Base-by-base conservation (phyloP, 495 filamentous ascomycete species). In the Penicillium bovifimosum region DNA sequence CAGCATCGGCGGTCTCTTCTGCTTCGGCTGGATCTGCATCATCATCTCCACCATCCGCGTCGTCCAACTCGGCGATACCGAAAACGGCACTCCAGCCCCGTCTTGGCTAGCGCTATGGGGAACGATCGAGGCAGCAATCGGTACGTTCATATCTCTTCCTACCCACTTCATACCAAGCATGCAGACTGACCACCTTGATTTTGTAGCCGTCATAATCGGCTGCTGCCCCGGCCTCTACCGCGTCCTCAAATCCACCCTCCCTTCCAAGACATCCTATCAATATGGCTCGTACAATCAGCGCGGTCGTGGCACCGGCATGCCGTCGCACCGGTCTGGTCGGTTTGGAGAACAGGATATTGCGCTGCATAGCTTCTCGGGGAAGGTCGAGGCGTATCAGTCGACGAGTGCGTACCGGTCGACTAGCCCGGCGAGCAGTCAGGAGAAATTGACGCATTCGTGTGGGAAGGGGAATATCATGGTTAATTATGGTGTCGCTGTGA, bases 11-110 rank as follows among this genome's bases (percentile, higher is more conserved):
- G 68, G 63, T 14, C 59, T 80, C 10, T 81, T 81, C 56, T 70
- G 72, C 40, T 63, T 79, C 9, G 69, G 76, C 44, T 70, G 78
- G 44, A 58, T 80, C 52, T 78, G 78, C 63, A 77, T 81, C 34
- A 49, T 69, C 13, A 73, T 81, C 38, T 68, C 77, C 32, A 69
- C 74, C 54, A 72, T 80, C 52, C 74, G 78, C 11, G 75, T 71
- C 16, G 59, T 73, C 9, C 54, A 69, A 16, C 59, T 69, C 7
- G 63, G 67, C 9, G 41, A 48, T 2, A 36, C 43, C 14, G 35
- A 38, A 0, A 44, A 52, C 13, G 59, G 56, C 9, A 52, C 40
- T 7, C 60, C 61, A 0, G 46, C 53, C 13, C 50, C 57, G n/a
- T 54, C 63, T 9, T 66, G 63, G 63, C 34, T 66, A 29, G 58